These are phyloP conservation scores for Erysimum cheiranthoides DNA, from an alignment of 345 rosid species.

Conservation along the genomic window DNA sequence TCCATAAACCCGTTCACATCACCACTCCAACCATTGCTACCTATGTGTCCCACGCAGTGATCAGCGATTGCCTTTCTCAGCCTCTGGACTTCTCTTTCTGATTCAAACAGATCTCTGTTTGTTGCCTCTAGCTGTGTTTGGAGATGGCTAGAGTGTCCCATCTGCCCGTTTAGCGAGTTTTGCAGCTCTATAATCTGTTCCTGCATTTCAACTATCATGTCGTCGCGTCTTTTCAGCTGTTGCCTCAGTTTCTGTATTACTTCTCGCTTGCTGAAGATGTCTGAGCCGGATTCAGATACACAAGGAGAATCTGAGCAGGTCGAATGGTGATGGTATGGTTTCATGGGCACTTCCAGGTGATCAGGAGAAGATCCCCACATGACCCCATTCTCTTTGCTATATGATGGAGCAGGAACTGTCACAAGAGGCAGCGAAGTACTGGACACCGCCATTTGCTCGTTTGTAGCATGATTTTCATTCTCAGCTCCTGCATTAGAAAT, in stretches of 20 bases:
- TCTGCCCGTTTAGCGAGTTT: constrained; percentile 68
- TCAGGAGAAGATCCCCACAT: constrained; percentile 84
- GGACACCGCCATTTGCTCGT: constrained; percentile 57
- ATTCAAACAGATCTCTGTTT: constrained; percentile 76
- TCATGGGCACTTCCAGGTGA: constrained; percentile 77
- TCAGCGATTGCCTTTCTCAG: constrained; percentile 90
- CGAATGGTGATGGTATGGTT: constrained; percentile 74
- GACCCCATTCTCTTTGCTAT: constrained; percentile 66
- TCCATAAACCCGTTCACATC: constrained; percentile 62
- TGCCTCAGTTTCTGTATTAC: constrained; percentile 94
- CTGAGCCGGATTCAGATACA: constrained; percentile 98
- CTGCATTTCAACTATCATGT: constrained; percentile 96
- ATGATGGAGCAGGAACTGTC: constrained; percentile 66
- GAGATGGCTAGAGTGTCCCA: constrained; percentile 68
- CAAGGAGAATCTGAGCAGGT: constrained; percentile 93
- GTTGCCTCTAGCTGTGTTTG: constrained; percentile 79
- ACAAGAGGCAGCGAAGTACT: constrained; percentile 74
- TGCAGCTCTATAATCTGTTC: constrained; percentile 80
- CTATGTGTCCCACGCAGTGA: constrained; percentile 63
- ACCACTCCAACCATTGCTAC: constrained; percentile 65
- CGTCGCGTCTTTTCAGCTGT: constrained; percentile 92
- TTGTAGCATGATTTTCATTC: constrained; percentile 49
- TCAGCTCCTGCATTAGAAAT: constrained; percentile 62
- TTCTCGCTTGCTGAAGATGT: constrained; percentile 89
- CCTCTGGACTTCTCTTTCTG: constrained; percentile 83